Base-by-base conservation (phyloP, 768 basidiomycete species). In the Lyophyllum decastes region DNA sequence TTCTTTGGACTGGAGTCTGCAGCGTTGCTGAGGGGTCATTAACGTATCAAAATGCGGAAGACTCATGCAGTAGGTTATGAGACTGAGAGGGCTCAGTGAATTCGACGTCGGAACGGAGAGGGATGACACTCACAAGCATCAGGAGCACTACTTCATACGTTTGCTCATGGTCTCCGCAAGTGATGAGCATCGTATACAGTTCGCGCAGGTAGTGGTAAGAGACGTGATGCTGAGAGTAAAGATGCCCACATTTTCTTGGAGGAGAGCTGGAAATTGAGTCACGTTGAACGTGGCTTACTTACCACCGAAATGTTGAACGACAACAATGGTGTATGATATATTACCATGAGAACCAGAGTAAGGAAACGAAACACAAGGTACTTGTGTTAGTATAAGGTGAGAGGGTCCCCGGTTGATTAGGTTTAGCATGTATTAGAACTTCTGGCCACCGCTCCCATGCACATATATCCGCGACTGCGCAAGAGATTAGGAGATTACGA, bases 41-140 rank as follows among this genome's bases (percentile, higher is more conserved):
- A 45, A n/a, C 7, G 3, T 26, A 30, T n/a, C 0, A 14, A 22
- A 47, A 35, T 26, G 12, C 3, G 4, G 33, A 41, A 49, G 12
- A 47, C 55, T 48, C 44, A 61, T 57, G 30, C 61, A 62, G 33
- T 59, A 59, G n/a, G 34, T 56, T 9, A 59, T 57, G 22, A 62
- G 45, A 16, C 61, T 61, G 44, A 24, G 21, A 2, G 10, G 27
- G 21, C 14, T 7, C 5, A 4, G 11, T 47, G 17, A 47, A 16
- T 7, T 26, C 9, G 26, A 16, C 2, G 1, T 27, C 40, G 19
- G 12, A 17, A 6, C 30, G 26, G 21, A 25, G 33, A 14, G 8
- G 11, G 44, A 16, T 5, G 14, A 4, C 19, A 51, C 59, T 49
- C 26, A 60, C 59, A 48, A 55, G 48, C 55, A 63, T 17, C 61